Evolutionary conservation across 768 basidiomycete genomes (phyloP).

Genomic region (Mycena metata): DNA sequence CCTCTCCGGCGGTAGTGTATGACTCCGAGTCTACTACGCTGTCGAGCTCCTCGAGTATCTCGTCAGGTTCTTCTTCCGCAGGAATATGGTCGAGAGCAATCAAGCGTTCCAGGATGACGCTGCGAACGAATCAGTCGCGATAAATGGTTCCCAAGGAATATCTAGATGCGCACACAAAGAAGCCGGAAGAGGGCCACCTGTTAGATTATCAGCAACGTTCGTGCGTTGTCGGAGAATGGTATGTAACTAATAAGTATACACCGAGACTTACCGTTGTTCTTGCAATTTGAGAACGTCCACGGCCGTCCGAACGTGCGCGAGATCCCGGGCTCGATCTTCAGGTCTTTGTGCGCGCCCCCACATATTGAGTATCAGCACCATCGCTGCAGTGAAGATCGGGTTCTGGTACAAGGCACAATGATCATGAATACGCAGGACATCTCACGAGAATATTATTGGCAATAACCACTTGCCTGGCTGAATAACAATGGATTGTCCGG

Average conservation of each 20-base stretch:
- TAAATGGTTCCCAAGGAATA: neutral
- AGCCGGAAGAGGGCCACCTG: constrained; percentile 10
- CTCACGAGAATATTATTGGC: too few relatives aligned
- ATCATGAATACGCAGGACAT: too few relatives aligned
- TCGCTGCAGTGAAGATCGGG: constrained; percentile 3
- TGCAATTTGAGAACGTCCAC: neutral
- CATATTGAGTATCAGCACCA: constrained; percentile 4
- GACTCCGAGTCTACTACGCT: neutral
- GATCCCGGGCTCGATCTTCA: neutral
- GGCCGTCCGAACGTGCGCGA: neutral
- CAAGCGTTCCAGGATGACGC: constrained; percentile 1
- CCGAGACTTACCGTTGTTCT: neutral
- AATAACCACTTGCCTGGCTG: constrained; percentile 2
- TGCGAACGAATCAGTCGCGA: neutral
- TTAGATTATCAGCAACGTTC: too few relatives aligned
- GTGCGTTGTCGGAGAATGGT: neutral
- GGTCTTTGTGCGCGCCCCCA: neutral
- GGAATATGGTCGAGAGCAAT: neutral
- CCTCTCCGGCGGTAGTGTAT: neutral
- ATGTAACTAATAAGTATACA: neutral
- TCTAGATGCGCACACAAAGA: neutral
- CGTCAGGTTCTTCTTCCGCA: neutral
- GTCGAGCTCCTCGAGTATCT: neutral
- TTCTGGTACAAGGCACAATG: neutral
- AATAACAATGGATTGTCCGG: constrained; percentile 18